phyloP scores from a whole-genome alignment of 139 green algal species.

The Chlorella sp. region DNA sequence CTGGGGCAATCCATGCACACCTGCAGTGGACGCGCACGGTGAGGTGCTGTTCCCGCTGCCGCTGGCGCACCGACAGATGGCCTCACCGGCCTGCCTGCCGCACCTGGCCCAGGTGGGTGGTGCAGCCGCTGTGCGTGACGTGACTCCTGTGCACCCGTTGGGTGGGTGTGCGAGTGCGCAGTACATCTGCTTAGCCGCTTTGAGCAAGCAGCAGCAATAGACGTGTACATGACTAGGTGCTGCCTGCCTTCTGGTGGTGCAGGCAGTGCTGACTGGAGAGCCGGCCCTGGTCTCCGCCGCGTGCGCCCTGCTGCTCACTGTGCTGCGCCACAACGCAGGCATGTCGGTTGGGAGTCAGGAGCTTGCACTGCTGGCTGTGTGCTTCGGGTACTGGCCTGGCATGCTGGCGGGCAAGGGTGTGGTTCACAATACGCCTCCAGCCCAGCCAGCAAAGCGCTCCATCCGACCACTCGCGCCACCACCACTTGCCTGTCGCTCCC shows the following conservation, averaged over 20 bases:
- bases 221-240: neutral
- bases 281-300: constrained; percentile 75
- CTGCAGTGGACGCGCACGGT: constrained; percentile 52
- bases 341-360: neutral
- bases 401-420: neutral
- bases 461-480: neutral
- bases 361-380: neutral
- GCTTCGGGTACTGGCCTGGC: neutral
- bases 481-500: neutral
- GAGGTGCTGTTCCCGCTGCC: constrained; percentile 79
- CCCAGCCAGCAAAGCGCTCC: neutral
- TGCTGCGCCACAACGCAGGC: constrained; percentile 67
- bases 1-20: neutral
- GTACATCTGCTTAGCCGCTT: too few species aligned
- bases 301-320: constrained; percentile 63
- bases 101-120: constrained; percentile 75
- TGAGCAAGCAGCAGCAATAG: neutral
- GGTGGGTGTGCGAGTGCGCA: too few species aligned
- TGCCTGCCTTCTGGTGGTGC: neutral
- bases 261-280: constrained; percentile 83
- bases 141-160: too few species aligned
- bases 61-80: constrained; percentile 70
- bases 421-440: neutral
- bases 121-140: neutral
- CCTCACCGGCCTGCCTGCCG: constrained; percentile 72